Base-by-base conservation (phyloP, 2,329 filamentous ascomycete genomes). In the Beauveria varroae region DNA sequence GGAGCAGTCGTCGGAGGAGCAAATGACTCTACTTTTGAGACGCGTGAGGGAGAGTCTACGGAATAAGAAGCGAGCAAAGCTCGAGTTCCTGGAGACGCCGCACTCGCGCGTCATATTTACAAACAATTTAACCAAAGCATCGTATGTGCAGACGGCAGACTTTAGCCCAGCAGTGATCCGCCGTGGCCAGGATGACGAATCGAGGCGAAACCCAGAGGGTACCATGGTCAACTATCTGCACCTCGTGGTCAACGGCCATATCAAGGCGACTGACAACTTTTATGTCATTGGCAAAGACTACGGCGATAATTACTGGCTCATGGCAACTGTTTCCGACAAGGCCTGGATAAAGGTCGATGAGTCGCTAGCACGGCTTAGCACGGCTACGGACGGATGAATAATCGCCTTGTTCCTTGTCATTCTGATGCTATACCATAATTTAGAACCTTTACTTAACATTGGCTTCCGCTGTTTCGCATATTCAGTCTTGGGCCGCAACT, bases 171-270 rank as follows among this genome's bases (percentile, higher is more conserved):
- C 57, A 2, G 57, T 60, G 14, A 37, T 60, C 1, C 47, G 49
- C 3, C 49, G 37, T 18, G 57, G 57, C 18, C 49, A 53, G 16
- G 40, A 53, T 5, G 57, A 40, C 40, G 57, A 14, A 10, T 2
- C 7, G 26, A 53, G 50, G 41, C 37, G 18, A 24, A 60, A 60
- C 14, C 57, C 57, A 12, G 3, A 16, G 5, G 57, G 57, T 5
- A 53, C 49, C 14, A 53, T 53, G 57, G 57, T 47, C 4, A 60
- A 54, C 16, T 60, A 60, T 26, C 16, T 60, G 28, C 57, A 60
- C n/a, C 26, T 53, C 18, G 40, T 37, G 3, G 50, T 47, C 2
- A 26, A 43, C 2, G 57, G 50, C 1, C 50, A 44, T 3, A 37
- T 53, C 2, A 53, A 18, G 20, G 40, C 41, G 28, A 53, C 40